Evolutionary conservation across 768 basidiomycete genomes (phyloP).

Genomic region (Mycena olivaceomarginata): DNA sequence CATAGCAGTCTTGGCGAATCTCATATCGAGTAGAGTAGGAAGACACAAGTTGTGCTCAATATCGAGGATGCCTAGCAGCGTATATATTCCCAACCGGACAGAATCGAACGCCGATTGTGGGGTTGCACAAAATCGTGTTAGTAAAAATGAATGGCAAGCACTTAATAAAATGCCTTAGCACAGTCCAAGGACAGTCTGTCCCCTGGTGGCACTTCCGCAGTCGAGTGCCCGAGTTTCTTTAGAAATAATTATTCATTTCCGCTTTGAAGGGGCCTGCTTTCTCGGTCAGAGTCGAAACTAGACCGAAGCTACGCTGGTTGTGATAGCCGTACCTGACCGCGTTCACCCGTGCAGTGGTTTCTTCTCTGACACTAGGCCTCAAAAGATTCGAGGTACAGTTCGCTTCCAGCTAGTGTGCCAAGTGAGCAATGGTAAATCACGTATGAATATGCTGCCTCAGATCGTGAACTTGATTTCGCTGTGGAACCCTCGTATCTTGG

Average conservation of each 20-base stretch:
- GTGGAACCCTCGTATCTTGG: too few species aligned
- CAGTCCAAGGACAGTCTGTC: neutral
- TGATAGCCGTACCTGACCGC: neutral
- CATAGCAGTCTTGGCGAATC: neutral
- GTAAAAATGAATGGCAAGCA: neutral
- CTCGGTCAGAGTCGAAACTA: neutral
- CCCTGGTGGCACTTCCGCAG: slow-evolving; percentile 33
- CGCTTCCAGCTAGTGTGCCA: neutral
- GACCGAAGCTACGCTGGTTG: neutral
- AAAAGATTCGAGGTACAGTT: neutral
- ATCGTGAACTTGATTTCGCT: too few species aligned
- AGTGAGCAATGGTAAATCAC: too few species aligned
- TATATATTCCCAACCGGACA: slow-evolving; percentile 4
- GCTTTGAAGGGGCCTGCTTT: neutral
- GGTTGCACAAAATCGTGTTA: neutral
- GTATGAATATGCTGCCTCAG: too few species aligned
- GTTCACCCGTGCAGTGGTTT: neutral
- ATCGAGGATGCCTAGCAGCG: neutral
- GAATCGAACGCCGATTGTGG: neutral
- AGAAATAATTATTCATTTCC: neutral
- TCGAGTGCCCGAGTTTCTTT: neutral
- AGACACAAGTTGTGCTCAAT: neutral
- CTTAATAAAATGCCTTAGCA: neutral
- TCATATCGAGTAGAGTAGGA: neutral
- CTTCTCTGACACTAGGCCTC: neutral